Percentiles rank a stretch among this genome's conserved stretches.
Evolutionary conservation across 768 basidiomycete genomes (phyloP).

Genomic region (Suillus weaverae): DNA sequence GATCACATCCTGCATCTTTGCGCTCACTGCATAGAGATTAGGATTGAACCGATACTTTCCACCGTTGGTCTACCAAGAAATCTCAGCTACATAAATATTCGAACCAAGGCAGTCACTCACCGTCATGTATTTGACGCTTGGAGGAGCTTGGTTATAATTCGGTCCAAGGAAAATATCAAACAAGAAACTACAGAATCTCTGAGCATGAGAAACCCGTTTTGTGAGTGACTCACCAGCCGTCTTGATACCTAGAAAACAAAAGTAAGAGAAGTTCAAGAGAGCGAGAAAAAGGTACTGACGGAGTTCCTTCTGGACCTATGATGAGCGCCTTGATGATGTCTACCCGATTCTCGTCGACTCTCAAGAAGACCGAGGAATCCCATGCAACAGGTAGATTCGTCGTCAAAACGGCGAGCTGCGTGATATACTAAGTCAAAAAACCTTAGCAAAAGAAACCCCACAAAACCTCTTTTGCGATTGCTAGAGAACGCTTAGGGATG

Average conservation of each 20-base stretch:
- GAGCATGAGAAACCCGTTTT: neutral
- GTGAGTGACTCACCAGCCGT: conserved; percentile 70
- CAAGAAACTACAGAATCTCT: conserved; percentile 46
- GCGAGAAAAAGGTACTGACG: conserved; percentile 49
- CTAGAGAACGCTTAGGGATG: conserved; percentile 87
- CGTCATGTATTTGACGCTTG: conserved; percentile 69
- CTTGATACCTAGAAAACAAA: conserved; percentile 62
- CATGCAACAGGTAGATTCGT: conserved; percentile 94
- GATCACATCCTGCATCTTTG: neutral
- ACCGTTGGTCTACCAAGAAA: conserved; percentile 68
- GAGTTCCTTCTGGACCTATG: conserved; percentile 91
- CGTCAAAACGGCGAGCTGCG: conserved; percentile 85
- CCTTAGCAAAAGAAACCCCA: conserved; percentile 1
- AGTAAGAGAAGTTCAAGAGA: conserved; percentile 9
- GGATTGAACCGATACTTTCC: conserved; percentile 93
- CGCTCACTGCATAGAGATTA: conserved; percentile 83
- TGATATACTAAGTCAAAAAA: conserved; percentile 16
- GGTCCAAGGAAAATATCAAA: conserved; percentile 94
- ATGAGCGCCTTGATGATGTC: conserved; percentile 92
- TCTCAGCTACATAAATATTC: neutral
- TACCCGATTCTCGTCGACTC: conserved; percentile 89
- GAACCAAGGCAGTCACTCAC: conserved; percentile 28
- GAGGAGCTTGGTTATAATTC: conserved; percentile 86
- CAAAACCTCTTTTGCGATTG: conserved; percentile 91
- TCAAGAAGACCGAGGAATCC: conserved; percentile 91